These are phyloP conservation scores for Sordariomycetes sp. DNA, from an alignment of 2,329 filamentous ascomycete genomes.

Conservation along the genomic window DNA sequence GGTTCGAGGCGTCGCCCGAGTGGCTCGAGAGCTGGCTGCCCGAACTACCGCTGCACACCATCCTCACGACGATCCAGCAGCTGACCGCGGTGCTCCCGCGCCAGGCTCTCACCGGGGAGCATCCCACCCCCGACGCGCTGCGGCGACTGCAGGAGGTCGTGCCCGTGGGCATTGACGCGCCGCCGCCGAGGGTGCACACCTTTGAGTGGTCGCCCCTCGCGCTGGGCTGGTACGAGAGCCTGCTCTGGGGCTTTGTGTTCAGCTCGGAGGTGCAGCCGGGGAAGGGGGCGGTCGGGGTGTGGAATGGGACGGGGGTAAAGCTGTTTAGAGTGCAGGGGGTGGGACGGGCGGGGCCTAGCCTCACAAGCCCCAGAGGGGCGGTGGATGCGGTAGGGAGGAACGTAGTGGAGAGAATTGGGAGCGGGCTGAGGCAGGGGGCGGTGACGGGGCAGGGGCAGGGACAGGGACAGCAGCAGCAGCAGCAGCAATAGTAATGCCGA, in stretches of 20 bases:
- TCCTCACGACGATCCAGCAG: constrained; percentile 65
- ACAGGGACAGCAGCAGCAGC: neutral
- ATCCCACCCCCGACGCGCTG: constrained; percentile 33
- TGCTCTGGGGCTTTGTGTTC: constrained; percentile 91
- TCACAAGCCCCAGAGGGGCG: constrained; percentile 78
- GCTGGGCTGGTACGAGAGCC: constrained; percentile 89
- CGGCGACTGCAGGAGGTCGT: constrained; percentile 47
- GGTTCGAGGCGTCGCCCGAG: constrained; percentile 66
- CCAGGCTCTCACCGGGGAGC: constrained; percentile 31
- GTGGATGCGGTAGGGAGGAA: constrained; percentile 90
- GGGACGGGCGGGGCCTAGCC: constrained; percentile 64
- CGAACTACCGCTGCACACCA: constrained; percentile 78
- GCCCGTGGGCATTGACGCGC: constrained; percentile 64
- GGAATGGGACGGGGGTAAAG: constrained; percentile 83
- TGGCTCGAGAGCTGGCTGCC: constrained; percentile 97
- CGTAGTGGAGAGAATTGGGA: constrained; percentile 73
- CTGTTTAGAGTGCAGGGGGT: constrained; percentile 86
- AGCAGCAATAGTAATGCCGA: neutral
- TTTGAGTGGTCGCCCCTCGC: constrained; percentile 91
- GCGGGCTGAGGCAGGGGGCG: constrained; percentile 46
- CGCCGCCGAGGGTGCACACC: constrained; percentile 66
- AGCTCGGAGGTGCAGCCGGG: constrained; percentile 79
- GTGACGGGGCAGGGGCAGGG: constrained; percentile 33
- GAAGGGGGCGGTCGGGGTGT: constrained; percentile 81
- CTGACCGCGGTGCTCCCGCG: constrained; percentile 46